Base-by-base conservation (phyloP, 2,329 filamentous ascomycete species). In the Xylariaceae sp. region DNA sequence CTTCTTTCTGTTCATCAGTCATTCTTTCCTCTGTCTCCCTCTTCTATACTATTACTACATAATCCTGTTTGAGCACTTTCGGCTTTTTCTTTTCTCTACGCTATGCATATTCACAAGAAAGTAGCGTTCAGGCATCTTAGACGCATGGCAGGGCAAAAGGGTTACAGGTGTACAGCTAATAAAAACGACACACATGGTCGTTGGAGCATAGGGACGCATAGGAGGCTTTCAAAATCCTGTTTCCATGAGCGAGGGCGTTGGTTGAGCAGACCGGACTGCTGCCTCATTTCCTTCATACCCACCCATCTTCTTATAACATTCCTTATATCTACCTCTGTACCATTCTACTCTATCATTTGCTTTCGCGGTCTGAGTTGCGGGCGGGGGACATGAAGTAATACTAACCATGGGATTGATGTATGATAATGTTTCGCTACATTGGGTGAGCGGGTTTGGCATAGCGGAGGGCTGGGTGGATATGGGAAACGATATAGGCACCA, bases 131-230 rank as follows among this genome's bases (percentile, higher is more conserved):
- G 35, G 35, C 35, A 38, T 38, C 22, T 5, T 39, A 45, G 32
- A 45, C 44, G 44, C 44, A 45, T 45, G 33, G 33, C 12, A 14
- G 12, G 33, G 15, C 22, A 15, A 31, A 30, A 9, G 27, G 32
- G 14, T 15, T 33, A 47, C 49, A 49, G 52, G 49, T 62, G 58
- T 62, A 62, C 58, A 36, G 61, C 45, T 55, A 58, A 38, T 42
- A 47, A 40, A 44, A 59, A 50, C 52, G 56, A 47, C 48, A 41
- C 38, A 51, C 47, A 41, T 49, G 52, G 47, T 39, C 32, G 50
- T 50, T 50, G 42, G 39, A 50, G 35, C 52, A 49, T 48, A 47
- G 48, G 42, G 33, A 49, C 49, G 54, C 56, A 60, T 59, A 49
- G 54, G 46, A 45, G 45, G 15, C 27, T 48, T 44, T 49, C 22